Percentiles rank a stretch among this genome's conserved stretches.
Evolutionary conservation across 2,329 filamentous ascomycete species (phyloP).

Genomic region (Stenocarpella maydis): DNA sequence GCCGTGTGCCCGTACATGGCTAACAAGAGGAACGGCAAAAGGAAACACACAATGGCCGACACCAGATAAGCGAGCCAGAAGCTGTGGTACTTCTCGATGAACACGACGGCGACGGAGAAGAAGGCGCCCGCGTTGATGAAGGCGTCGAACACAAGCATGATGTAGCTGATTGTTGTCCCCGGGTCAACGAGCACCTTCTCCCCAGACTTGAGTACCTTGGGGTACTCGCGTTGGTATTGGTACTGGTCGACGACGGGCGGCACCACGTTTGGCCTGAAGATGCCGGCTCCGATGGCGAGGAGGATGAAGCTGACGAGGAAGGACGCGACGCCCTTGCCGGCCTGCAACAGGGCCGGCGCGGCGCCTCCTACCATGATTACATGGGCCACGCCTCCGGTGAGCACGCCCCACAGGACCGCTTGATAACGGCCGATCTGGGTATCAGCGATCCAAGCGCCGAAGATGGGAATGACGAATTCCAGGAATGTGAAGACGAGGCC

Average conservation of each 20-base stretch:
- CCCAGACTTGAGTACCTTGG: slow-evolving; percentile 51
- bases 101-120: slow-evolving; percentile 70
- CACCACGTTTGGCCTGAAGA: slow-evolving; percentile 71
- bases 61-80: slow-evolving; percentile 74
- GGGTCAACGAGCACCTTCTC: slow-evolving; percentile 57
- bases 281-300: slow-evolving; percentile 73
- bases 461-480: slow-evolving; percentile 58
- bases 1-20: slow-evolving; percentile 65
- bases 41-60: slow-evolving; percentile 61
- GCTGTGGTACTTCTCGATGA: slow-evolving; percentile 78
- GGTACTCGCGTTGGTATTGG: slow-evolving; percentile 49
- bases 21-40: slow-evolving; percentile 66
- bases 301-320: slow-evolving; percentile 71
- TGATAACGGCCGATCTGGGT: slow-evolving; percentile 72
- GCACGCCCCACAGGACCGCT: slow-evolving; percentile 65
- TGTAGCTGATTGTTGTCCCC: slow-evolving; percentile 56
- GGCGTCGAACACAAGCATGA: slow-evolving; percentile 62
- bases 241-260: slow-evolving; percentile 56
- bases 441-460: slow-evolving; percentile 68
- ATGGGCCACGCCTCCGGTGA: slow-evolving; percentile 69
- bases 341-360: slow-evolving; percentile 64
- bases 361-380: slow-evolving; percentile 71
- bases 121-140: slow-evolving; percentile 74
- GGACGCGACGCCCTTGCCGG: slow-evolving; percentile 60
- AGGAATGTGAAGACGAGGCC: slow-evolving; percentile 57